Percentiles rank a stretch among this genome's conserved stretches.
Evolutionary conservation across 1,284 basidiomycete species (phyloP).

Genomic region (Trametes sp.): DNA sequence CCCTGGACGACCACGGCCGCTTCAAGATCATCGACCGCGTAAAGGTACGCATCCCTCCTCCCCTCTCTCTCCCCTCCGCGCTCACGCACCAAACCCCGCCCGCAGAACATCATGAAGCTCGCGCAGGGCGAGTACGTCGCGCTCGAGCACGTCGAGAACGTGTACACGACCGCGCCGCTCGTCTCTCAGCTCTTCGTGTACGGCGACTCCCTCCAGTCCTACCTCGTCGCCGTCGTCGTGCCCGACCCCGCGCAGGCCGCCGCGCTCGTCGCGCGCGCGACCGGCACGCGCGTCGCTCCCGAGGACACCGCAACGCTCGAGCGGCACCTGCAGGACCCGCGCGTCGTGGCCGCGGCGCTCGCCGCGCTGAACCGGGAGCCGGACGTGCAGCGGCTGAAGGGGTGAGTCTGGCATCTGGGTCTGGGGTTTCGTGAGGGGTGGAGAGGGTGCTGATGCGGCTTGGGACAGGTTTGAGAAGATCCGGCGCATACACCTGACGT

Average conservation of each 20-base stretch:
- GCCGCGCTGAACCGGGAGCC: constrained; percentile 63
- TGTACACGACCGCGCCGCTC: constrained; percentile 76
- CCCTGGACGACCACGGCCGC: constrained; percentile 82
- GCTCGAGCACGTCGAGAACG: constrained; percentile 92
- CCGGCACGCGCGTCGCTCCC: constrained; percentile 59
- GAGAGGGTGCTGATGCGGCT: constrained; percentile 1
- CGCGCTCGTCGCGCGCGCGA: constrained; percentile 63
- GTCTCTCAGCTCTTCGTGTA: constrained; percentile 85
- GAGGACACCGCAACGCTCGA: constrained; percentile 63
- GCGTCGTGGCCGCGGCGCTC: constrained; percentile 70
- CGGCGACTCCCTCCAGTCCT: constrained; percentile 86
- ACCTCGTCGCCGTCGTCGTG: constrained; percentile 84
- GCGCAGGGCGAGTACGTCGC: constrained; percentile 98
- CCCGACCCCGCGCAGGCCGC: constrained; percentile 81
- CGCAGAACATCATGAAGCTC: constrained; percentile 95
- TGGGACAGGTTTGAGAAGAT: constrained; percentile 78
- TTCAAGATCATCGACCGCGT: constrained; percentile 95
- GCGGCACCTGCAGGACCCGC: constrained; percentile 67
- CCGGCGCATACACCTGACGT: constrained; percentile 78
- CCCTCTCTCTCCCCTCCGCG: constrained; percentile 12
- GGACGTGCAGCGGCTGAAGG: constrained; percentile 73
- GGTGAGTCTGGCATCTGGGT: too few species aligned
- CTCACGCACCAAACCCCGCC: not conserved
- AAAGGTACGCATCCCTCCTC: constrained; percentile 59
- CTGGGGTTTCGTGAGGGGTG: too few species aligned